phyloP scores from a whole-genome alignment of 345 rosid genomes.

The Eucalyptus brandiana region DNA sequence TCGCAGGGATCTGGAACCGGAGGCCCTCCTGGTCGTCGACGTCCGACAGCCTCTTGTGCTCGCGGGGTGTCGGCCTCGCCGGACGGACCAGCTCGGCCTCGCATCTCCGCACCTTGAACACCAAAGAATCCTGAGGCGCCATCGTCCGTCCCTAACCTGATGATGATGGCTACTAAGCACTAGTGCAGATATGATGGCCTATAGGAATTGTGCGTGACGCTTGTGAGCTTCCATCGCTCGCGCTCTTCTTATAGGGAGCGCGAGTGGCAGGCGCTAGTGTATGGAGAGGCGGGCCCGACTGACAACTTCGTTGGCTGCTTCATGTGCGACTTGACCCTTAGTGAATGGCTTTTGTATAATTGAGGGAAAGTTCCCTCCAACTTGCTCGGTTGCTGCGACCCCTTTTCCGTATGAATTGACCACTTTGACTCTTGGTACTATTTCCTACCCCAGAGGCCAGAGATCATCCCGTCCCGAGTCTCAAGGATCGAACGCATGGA shows the following conservation, averaged over 20 bases:
- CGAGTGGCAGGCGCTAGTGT: background rate
- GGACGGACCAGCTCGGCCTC: conserved; percentile 30
- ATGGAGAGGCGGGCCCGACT: background rate
- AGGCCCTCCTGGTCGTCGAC: conserved; percentile 45
- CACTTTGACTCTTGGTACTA: background rate
- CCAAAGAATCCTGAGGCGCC: background rate
- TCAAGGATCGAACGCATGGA: too few species aligned
- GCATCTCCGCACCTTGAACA: conserved; percentile 15
- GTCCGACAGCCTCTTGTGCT: conserved; percentile 34
- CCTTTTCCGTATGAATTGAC: background rate
- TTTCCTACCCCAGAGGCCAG: too few species aligned
- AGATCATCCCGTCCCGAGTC: too few species aligned
- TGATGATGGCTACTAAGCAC: background rate
- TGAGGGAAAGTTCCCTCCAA: background rate
- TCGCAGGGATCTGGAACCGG: conserved; percentile 19
- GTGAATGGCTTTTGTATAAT: background rate
- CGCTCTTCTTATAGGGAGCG: background rate
- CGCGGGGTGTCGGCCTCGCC: conserved; percentile 31
- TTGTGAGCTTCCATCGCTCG: background rate
- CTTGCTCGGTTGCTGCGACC: background rate
- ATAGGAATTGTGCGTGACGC: background rate
- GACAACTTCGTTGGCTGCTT: background rate
- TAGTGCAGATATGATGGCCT: background rate
- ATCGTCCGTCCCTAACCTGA: background rate
- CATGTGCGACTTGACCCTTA: background rate